phyloP scores from a whole-genome alignment of 768 basidiomycete species.

The Russula emetica region DNA sequence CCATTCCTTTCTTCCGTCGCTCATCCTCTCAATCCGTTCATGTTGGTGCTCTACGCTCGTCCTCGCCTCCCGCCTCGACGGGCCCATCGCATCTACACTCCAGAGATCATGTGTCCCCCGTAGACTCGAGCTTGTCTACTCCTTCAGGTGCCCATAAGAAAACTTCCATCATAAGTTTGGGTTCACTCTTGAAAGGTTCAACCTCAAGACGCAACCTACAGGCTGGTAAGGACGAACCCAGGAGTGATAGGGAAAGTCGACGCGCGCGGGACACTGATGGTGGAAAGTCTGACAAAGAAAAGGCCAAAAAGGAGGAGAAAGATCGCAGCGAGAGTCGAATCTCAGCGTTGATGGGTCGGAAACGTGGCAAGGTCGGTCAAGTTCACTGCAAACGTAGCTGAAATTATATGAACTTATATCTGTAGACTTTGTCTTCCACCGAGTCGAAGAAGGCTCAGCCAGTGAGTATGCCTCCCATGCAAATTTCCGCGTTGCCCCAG shows the following conservation, averaged over 20 bases:
- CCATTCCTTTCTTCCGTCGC: conserved; percentile 91
- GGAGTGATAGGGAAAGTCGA: conserved; percentile 53
- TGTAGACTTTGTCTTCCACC: conserved; percentile 75
- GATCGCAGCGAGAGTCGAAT: conserved; percentile 88
- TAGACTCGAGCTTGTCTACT: conserved; percentile 50
- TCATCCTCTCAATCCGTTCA: conserved; percentile 88
- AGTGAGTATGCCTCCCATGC: conserved; percentile 81
- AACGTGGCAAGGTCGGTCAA: conserved; percentile 74
- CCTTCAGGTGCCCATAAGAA: conserved; percentile 66
- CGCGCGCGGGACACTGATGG: conserved; percentile 47
- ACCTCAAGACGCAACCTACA: conserved; percentile 78
- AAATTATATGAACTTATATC: conserved; percentile 13
- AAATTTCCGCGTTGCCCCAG: conserved; percentile 78
- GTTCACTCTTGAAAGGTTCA: conserved; percentile 79
- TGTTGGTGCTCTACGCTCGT: conserved; percentile 37
- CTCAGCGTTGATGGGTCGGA: conserved; percentile 81
- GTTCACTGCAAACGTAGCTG: conserved; percentile 28
- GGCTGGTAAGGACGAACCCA: conserved; percentile 44
- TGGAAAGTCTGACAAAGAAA: conserved; percentile 48
- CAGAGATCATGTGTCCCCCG: conserved; percentile 46
- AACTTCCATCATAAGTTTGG: conserved; percentile 75
- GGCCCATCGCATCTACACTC: conserved; percentile 41
- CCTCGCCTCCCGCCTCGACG: conserved; percentile 47
- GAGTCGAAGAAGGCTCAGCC: conserved; percentile 73
- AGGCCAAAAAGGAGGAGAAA: conserved; percentile 70